phyloP scores from a whole-genome alignment of 306 rosid genomes.

The Abrus precatorius region DNA sequence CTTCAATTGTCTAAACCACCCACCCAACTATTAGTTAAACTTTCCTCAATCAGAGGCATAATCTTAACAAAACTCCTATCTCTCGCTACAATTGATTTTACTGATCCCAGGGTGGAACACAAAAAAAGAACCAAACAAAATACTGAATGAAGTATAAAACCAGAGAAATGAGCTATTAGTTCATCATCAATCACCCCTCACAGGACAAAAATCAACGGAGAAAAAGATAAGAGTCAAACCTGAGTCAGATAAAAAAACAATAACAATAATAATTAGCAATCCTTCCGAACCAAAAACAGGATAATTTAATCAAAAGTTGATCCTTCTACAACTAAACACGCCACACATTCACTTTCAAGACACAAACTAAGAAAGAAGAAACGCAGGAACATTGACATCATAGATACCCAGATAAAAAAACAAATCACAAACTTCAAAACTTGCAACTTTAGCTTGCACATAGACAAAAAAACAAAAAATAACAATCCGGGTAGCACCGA shows the following conservation, averaged over 20 bases:
- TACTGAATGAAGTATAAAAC: neutral
- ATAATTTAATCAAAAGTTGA: slow-evolving; percentile 20
- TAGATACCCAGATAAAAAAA: neutral
- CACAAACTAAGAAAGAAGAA: neutral
- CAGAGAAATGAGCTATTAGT: slow-evolving; percentile 11
- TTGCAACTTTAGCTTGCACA: neutral
- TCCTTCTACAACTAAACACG: slow-evolving; percentile 19
- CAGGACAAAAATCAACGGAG: slow-evolving; percentile 25
- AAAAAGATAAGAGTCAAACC: slow-evolving; percentile 33
- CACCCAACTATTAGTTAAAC: slow-evolving; percentile 7
- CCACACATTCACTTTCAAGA: neutral
- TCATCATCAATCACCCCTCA: slow-evolving; percentile 1
- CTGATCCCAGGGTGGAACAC: neutral
- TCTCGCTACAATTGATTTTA: slow-evolving; percentile 12
- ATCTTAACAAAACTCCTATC: neutral
- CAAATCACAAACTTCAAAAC: slow-evolving; percentile 38
- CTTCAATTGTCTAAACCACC: slow-evolving; percentile 16
- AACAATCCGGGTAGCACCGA: slow-evolving; percentile 4
- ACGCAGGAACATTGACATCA: neutral
- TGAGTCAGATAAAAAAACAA: slow-evolving; percentile 26
- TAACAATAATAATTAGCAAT: neutral
- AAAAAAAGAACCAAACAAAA: slow-evolving; percentile 8
- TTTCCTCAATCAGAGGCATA: slow-evolving; percentile 6
- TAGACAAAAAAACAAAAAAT: neutral
- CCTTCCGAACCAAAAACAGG: neutral